Evolutionary conservation across 139 green algal genomes (phyloP).

Genomic region (Coelastrella sp.): DNA sequence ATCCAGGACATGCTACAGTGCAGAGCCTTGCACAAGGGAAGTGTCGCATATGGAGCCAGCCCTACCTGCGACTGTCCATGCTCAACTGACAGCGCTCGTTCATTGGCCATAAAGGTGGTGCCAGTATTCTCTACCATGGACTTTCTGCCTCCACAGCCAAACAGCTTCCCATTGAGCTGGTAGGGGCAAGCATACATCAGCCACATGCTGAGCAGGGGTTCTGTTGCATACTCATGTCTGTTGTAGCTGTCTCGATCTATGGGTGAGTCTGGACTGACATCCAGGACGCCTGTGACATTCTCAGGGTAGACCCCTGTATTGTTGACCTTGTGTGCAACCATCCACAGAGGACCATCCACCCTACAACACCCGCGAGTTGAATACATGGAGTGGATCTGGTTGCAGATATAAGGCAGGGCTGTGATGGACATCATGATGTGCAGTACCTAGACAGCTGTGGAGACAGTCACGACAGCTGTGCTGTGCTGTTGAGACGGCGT

Average conservation of each 20-base stretch:
- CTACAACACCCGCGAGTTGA: background rate
- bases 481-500: too few species aligned
- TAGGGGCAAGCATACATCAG: constrained; percentile 44
- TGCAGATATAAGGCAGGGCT: too few species aligned
- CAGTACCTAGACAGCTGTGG: too few species aligned
- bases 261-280: background rate
- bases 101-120: constrained; percentile 31
- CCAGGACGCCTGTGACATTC: background rate
- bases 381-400: too few species aligned
- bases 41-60: too few species aligned
- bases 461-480: too few species aligned
- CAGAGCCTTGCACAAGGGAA: too few species aligned
- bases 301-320: background rate
- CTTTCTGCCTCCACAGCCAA: background rate
- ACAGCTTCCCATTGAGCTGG: background rate
- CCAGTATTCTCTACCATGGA: background rate
- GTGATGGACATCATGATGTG: too few species aligned
- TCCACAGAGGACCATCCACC: constrained; percentile 35
- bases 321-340: constrained; percentile 28
- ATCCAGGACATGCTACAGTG: too few species aligned
- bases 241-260: background rate
- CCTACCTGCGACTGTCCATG: background rate
- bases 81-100: constrained; percentile 21
- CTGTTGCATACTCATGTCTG: constrained; percentile 26
- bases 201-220: constrained; percentile 27